These are phyloP conservation scores for Trichosporon asahii DNA, from an alignment of 1,284 basidiomycete genomes.

Conservation along the genomic window DNA sequence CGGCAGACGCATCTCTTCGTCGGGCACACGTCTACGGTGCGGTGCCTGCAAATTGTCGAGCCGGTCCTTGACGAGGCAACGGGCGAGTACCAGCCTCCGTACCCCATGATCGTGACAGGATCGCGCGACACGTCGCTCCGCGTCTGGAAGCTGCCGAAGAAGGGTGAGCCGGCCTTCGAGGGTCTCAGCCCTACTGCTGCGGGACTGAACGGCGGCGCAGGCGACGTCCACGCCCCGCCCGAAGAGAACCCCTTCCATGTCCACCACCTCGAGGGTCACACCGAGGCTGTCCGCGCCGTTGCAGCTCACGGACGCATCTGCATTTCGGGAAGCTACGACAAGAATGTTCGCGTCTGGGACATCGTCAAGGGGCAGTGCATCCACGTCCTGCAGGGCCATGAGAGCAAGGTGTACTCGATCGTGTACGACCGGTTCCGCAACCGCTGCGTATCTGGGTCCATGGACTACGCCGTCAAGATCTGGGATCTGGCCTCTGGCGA, in stretches of 20 bases:
- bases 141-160: conserved; percentile 81
- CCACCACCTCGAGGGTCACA: conserved; percentile 77
- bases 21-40: conserved; percentile 87
- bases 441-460: conserved; percentile 88
- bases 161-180: conserved; percentile 62
- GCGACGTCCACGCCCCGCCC: conserved; percentile 20
- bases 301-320: conserved; percentile 82
- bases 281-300: conserved; percentile 85
- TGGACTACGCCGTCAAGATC: conserved; percentile 91
- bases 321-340: conserved; percentile 93
- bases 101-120: conserved; percentile 82
- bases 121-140: conserved; percentile 84
- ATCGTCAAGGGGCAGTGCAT: conserved; percentile 79
- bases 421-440: conserved; percentile 78
- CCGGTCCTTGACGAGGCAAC: conserved; percentile 50
- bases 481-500: conserved; percentile 81
- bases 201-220: neutral
- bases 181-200: neutral
- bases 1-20: conserved; percentile 84
- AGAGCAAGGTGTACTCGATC: conserved; percentile 89
- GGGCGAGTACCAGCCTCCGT: conserved; percentile 54
- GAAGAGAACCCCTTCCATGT: conserved; percentile 88
- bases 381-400: conserved; percentile 77
- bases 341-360: conserved; percentile 90
- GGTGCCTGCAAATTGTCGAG: conserved; percentile 53